Evolutionary conservation across 345 rosid species (phyloP), one percentile per base, ranked within the genome.

Genomic region (Camelina sativa): DNA sequence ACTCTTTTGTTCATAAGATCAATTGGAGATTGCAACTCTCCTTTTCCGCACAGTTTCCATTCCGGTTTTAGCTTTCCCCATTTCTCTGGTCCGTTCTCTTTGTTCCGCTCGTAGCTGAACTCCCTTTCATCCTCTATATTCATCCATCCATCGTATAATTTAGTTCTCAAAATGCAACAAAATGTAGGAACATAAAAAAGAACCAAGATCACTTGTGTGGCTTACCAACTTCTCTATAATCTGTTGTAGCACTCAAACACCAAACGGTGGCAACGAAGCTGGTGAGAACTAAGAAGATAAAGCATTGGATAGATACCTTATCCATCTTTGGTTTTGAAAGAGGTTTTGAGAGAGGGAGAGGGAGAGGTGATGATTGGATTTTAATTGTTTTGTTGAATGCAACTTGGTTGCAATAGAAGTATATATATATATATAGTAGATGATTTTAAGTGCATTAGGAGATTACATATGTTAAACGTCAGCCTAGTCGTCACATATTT

Each of bases 21-120:
- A 28, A 91, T 86, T 0, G 97, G 98, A 54, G 98, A 94, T 62
- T 94, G 97, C 92, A 88, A 86, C 3, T 81, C 23, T 73, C 97
- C 98, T 46, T 82, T 83, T 55, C 79, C 67, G 17, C 98, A 94
- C 6, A 65, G 28, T 22, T 76, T 15, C 96, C 97, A 94, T 23
- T 90, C 87, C 1, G 76, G 76, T 55, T 80, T 86, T 23, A 91
- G 34, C 48, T 79, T 80, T 46, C 98, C 98, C 98, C 98, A 94
- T 22, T 64, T 53, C 1, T 38, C 64, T 2, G 98, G 96, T 4
- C 98, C 97, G 0, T 17, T 78, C 20, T 68, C 81, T 6, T 82
- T 43, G 13, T 72, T 65, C 22, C 13, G 16, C 4, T 64, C 35
- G 48, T 89, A 94, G 79, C 47, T 73, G 57, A 94, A 94, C 11